Conservation (phyloP, 2,329 filamentous ascomycete species). For the Talaromyces marneffei region DNA sequence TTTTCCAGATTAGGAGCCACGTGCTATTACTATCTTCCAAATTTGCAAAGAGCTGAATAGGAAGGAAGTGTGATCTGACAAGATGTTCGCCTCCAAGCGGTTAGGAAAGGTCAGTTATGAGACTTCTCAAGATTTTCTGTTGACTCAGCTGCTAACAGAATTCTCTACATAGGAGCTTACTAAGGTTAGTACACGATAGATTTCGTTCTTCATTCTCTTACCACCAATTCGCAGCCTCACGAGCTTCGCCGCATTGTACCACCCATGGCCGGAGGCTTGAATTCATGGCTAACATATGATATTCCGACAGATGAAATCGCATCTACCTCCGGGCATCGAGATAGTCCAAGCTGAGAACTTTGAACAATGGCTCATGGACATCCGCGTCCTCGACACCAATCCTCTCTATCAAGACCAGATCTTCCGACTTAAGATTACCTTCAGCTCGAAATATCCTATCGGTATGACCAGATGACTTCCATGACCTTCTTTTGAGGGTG, state of each 20-base stretch:
- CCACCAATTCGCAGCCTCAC: background rate
- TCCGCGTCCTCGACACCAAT: conserved; percentile 82
- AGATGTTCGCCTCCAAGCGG: conserved; percentile 48
- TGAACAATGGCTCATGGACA: conserved; percentile 87
- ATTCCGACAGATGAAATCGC: conserved; percentile 48
- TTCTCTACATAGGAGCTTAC: background rate
- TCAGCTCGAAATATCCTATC: conserved; percentile 81
- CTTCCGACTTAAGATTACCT: conserved; percentile 82
- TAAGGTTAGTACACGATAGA: background rate
- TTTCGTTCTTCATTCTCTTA: background rate
- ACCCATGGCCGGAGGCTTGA: background rate
- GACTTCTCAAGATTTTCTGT: background rate
- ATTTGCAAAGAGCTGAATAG: background rate
- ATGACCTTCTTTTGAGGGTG: background rate
- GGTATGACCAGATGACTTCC: conserved; percentile 47
- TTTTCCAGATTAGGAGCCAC: too few species aligned
- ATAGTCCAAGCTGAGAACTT: conserved; percentile 77
- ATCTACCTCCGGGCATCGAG: conserved; percentile 62
- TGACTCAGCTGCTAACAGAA: background rate
- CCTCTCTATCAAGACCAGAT: conserved; percentile 75
- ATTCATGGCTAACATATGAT: background rate
- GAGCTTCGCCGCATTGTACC: background rate
- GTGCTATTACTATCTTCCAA: background rate
- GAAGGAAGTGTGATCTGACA: background rate
- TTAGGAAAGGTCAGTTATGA: conserved; percentile 39